Evolutionary conservation across 768 basidiomycete genomes (phyloP), one percentile per base, ranked within the genome.

Genomic region (Russula foetens): DNA sequence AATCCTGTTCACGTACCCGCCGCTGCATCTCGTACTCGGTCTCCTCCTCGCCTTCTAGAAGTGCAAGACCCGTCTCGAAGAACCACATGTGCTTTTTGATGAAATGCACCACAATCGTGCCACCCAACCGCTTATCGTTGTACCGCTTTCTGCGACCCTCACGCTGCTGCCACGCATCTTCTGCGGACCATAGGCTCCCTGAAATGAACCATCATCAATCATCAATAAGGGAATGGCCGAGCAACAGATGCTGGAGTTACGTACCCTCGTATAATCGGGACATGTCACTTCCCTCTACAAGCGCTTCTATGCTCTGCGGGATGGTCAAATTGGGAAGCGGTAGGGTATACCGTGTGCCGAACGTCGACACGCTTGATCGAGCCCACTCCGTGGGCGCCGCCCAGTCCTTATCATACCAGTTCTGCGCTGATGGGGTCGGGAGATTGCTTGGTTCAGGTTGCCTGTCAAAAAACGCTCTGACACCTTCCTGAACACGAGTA

Each of bases 61-160:
- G 76, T 19, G 92, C 93, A 12, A 93, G 74, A 12, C 92, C 91
- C 6, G 95, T 91, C 75, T 99, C 96, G 66, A 94, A 72, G 74
- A 90, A 98, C 96, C 96, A 99, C 75, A 90, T 88, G 65, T 91
- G 85, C 71, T 92, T 88, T 84, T 98, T 99, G 79, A 99, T 88
- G 71, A 92, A 98, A 75, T 99, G 96, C 53, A 99, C 93, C 23
- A 93, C 90, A 48, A 95, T 81, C 2, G 96, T 99, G 6, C 96
- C 97, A 4, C 96, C 96, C 9, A 92, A 82, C 23, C 88, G 85
- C 60, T 80, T 75, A 47, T 78, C 78, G 64, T 84, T 79, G 68
- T 90, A 90, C 48, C 82, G 83, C 51, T 71, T 81, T 64, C 74
- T 69, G 44, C 84, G 78, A 50, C 89, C 88, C 76, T 92, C 89